Percentiles rank a stretch among this genome's conserved stretches.
phyloP scores from a whole-genome alignment of 148 eudicot species.

The Cornus suecica region DNA sequence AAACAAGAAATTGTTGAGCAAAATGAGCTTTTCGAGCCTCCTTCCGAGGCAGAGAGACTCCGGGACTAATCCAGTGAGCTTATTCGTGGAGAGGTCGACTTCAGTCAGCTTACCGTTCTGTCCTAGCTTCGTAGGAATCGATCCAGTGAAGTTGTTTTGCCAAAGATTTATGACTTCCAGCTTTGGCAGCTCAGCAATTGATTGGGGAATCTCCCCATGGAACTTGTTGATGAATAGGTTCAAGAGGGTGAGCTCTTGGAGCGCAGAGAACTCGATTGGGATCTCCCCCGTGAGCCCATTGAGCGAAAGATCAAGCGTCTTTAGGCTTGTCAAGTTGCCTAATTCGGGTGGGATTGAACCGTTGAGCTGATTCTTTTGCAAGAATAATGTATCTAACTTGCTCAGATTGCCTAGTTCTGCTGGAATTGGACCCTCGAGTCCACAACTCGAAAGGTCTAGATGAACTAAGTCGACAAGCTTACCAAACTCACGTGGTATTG shows the following conservation, averaged over 20 bases:
- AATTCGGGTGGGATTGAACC: constrained; percentile 41
- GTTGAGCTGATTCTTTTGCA: constrained; percentile 44
- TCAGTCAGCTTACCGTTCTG: constrained; percentile 31
- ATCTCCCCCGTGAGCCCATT: constrained; percentile 44
- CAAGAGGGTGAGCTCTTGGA: constrained; percentile 33
- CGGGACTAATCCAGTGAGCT: constrained; percentile 50
- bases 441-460: constrained; percentile 52
- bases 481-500: constrained; percentile 46
- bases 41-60: constrained; percentile 43
- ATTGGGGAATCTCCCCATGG: constrained; percentile 42
- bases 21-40: constrained; percentile 38
- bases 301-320: constrained; percentile 43
- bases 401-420: constrained; percentile 38
- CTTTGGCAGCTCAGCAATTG: constrained; percentile 38
- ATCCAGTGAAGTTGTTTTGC: constrained; percentile 52
- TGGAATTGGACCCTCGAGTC: constrained; percentile 43
- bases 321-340: constrained; percentile 28
- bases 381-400: constrained; percentile 43
- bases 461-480: constrained; percentile 36
- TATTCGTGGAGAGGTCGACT: constrained; percentile 54
- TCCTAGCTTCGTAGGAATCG: constrained; percentile 53
- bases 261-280: constrained; percentile 34
- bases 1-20: constrained; percentile 50
- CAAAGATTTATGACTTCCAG: constrained; percentile 45
- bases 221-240: constrained; percentile 53